These are phyloP conservation scores for Blumeriella jaapii DNA, from an alignment of 2,329 filamentous ascomycete genomes.

Conservation along the genomic window DNA sequence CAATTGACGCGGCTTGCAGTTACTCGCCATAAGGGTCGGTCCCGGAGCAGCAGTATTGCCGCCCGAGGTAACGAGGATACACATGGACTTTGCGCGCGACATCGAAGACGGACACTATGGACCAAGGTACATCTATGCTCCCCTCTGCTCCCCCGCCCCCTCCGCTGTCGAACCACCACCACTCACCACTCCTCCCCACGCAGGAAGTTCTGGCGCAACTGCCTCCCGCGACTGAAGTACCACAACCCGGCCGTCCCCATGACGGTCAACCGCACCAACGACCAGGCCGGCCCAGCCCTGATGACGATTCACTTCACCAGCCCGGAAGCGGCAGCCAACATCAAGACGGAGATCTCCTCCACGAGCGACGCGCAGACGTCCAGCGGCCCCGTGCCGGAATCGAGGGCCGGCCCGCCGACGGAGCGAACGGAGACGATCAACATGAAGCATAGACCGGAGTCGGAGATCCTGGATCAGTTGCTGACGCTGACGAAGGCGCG, in stretches of 20 bases:
- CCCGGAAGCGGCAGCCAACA: constrained; percentile 7
- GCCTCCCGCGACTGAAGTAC: constrained; percentile 81
- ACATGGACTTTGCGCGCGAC: constrained; percentile 57
- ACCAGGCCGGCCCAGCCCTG: constrained; percentile 44
- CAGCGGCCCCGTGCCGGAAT: constrained; percentile 24
- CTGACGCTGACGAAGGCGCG: constrained; percentile 50
- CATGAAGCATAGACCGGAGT: constrained; percentile 51
- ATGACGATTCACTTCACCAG: constrained; percentile 54
- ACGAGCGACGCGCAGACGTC: constrained; percentile 37
- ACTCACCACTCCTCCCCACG: too few species aligned
- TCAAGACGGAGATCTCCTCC: constrained; percentile 19
- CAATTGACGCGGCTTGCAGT: constrained; percentile 34
- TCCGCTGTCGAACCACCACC: too few species aligned
- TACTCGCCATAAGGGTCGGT: constrained; percentile 66
- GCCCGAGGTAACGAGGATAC: constrained; percentile 60
- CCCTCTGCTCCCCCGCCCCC: too few species aligned
- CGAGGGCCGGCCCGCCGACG: constrained; percentile 32
- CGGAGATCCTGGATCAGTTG: constrained; percentile 51
- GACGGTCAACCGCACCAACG: constrained; percentile 58
- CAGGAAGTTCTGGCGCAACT: constrained; percentile 81
- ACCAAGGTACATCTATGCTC: constrained; percentile 42
- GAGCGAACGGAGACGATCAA: constrained; percentile 42
- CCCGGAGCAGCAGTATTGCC: constrained; percentile 76
- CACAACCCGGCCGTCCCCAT: constrained; percentile 83
- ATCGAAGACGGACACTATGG: constrained; percentile 59